These are phyloP conservation scores for Chlorella sp. DNA, from an alignment of 139 green algal genomes.

Conservation along the genomic window DNA sequence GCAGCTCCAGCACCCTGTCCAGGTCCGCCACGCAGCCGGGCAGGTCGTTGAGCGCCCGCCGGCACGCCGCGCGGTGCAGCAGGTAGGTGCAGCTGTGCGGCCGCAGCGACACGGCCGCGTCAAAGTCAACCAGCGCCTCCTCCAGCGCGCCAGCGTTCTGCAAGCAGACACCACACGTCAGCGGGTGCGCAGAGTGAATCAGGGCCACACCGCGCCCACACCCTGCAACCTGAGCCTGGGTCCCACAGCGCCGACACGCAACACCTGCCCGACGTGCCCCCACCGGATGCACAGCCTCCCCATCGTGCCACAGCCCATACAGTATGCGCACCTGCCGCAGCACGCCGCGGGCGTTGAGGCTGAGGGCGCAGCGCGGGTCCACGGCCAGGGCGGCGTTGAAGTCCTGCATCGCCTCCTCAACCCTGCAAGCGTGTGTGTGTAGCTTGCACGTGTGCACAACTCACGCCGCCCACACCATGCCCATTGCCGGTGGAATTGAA, in stretches of 20 bases:
- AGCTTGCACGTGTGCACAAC: no score
- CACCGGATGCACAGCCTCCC: no score
- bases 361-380: slow-evolving; percentile 18
- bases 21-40: slow-evolving; percentile 13
- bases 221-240: not conserved
- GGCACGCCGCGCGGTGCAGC: slow-evolving; percentile 38
- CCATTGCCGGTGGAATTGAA: not conserved
- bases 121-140: slow-evolving; percentile 53
- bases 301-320: no score
- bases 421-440: not conserved
- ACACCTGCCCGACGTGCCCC: no score
- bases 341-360: slow-evolving; percentile 18
- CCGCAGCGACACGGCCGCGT: slow-evolving; percentile 35
- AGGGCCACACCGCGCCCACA: not conserved
- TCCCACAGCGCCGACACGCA: not conserved
- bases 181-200: not conserved
- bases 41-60: slow-evolving; percentile 5
- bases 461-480: not conserved
- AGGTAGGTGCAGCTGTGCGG: slow-evolving; percentile 27
- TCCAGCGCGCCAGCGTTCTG: slow-evolving; percentile 34
- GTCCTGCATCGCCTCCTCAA: slow-evolving; percentile 11
- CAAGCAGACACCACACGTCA: not conserved
- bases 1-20: slow-evolving; percentile 10
- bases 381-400: slow-evolving; percentile 28
- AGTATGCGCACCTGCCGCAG: slow-evolving; percentile 34